A percentile compares a stretch with the other conserved stretches of the same genome.
These are phyloP conservation scores for Iris macrosiphon DNA, from an alignment of 106 monocot species.

Conservation along the genomic window DNA sequence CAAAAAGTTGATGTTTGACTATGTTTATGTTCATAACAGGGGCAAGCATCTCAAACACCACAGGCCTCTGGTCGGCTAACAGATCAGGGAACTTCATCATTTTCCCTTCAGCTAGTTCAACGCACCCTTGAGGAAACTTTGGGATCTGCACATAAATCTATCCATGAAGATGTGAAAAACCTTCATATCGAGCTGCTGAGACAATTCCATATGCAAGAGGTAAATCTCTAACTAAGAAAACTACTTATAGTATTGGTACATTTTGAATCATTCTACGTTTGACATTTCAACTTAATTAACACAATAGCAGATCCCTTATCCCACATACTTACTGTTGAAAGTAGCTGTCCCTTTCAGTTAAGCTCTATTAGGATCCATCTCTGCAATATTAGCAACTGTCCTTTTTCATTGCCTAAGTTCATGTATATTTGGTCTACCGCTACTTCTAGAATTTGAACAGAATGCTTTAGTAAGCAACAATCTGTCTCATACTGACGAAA, in stretches of 20 bases:
- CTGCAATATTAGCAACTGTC: too few relatives aligned
- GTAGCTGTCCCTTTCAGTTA: too few relatives aligned
- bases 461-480: too few relatives aligned
- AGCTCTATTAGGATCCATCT: too few relatives aligned
- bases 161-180: conserved; percentile 81
- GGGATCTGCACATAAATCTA: conserved; percentile 57
- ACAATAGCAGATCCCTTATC: too few relatives aligned
- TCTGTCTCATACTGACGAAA: too few relatives aligned
- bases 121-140: conserved; percentile 76
- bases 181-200: conserved; percentile 84
- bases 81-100: conserved; percentile 61
- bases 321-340: too few relatives aligned
- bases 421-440: too few relatives aligned
- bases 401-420: too few relatives aligned
- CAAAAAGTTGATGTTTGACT: background rate
- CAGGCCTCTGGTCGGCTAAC: conserved; percentile 12
- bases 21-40: conserved; percentile 26
- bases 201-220: conserved; percentile 94
- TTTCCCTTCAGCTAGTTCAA: conserved; percentile 79
- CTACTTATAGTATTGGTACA: background rate
- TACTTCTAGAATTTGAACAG: too few relatives aligned
- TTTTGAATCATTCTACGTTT: too few relatives aligned
- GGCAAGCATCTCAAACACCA: conserved; percentile 21
- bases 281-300: too few relatives aligned
- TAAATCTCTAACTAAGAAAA: conserved; percentile 13